Percentiles rank a stretch among this genome's conserved stretches.
These are phyloP conservation scores for Ramaria sp. DNA, from an alignment of 768 basidiomycete species.

Conservation along the genomic window DNA sequence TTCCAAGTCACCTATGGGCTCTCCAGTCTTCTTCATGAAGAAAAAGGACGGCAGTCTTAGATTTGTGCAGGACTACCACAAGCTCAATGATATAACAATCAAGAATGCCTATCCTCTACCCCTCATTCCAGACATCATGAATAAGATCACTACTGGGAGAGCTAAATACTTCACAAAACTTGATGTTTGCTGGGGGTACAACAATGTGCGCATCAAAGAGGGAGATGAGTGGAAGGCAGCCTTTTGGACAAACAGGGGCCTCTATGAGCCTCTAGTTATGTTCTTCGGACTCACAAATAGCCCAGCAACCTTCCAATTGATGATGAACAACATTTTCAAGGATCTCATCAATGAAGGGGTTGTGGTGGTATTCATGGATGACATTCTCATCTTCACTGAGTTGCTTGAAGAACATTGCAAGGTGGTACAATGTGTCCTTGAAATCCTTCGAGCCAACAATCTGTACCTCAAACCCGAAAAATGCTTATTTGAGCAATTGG, in stretches of 20 bases:
- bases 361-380: slow-evolving; percentile 1
- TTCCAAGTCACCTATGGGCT: slow-evolving; percentile 10
- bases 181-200: slow-evolving; percentile 24
- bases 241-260: slow-evolving; percentile 26
- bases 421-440: no score
- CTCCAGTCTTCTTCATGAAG: slow-evolving; percentile 20
- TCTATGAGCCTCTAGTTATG: slow-evolving; percentile 32
- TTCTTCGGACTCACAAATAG: slow-evolving; percentile 28
- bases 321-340: slow-evolving; percentile 19
- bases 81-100: slow-evolving; percentile 21
- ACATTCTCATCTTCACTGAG: neutral
- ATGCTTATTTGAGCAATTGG: no score
- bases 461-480: no score
- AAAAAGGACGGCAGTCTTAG: slow-evolving; percentile 25
- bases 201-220: slow-evolving; percentile 25
- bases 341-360: neutral
- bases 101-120: slow-evolving; percentile 26
- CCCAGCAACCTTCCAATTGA: slow-evolving; percentile 26
- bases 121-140: slow-evolving; percentile 17
- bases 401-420: no score
- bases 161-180: slow-evolving; percentile 19
- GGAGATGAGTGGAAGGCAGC: slow-evolving; percentile 34
- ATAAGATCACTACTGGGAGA: neutral
- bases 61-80: slow-evolving; percentile 24
- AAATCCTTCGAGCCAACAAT: no score